Conservation (phyloP, 768 basidiomycete genomes). For the Lanmaoa rubissima region DNA sequence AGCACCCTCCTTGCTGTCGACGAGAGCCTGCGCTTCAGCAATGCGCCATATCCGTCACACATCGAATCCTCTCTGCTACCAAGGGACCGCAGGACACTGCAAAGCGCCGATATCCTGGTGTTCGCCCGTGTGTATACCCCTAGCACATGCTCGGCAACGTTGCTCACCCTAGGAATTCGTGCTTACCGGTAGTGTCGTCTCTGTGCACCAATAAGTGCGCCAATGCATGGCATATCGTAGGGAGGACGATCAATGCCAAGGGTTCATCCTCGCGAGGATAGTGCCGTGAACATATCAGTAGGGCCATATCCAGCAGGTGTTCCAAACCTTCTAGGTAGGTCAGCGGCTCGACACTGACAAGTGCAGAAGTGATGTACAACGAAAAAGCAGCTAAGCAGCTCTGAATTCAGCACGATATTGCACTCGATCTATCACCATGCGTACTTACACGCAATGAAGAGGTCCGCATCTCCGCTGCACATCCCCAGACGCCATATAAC, state of each 20-base stretch:
- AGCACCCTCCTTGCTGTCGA: conserved; percentile 26
- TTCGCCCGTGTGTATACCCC: conserved; percentile 6
- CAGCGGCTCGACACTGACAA: conserved; percentile 34
- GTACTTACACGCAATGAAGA: conserved; percentile 43
- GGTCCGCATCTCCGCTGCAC: conserved; percentile 27
- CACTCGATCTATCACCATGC: background rate
- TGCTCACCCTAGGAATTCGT: background rate
- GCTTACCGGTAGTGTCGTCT: conserved; percentile 29
- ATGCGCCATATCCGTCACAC: conserved; percentile 23
- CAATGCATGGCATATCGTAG: conserved; percentile 51
- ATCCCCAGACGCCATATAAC: conserved; percentile 39
- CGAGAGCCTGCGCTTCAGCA: conserved; percentile 34
- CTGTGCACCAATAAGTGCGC: conserved; percentile 34
- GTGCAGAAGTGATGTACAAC: conserved; percentile 37
- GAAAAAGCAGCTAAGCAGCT: conserved; percentile 45
- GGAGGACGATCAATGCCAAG: conserved; percentile 48
- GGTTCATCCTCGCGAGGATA: conserved; percentile 48
- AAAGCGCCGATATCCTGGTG: conserved; percentile 52
- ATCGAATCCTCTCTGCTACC: conserved; percentile 10
- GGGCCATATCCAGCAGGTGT: conserved; percentile 47
- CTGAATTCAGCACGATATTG: background rate
- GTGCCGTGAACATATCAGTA: conserved; percentile 47
- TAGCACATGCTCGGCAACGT: conserved; percentile 1
- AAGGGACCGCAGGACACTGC: conserved; percentile 37
- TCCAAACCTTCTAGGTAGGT: conserved; percentile 43